Evolutionary conservation across 2,329 filamentous ascomycete species (phyloP).

Genomic region (Helotiales sp.): DNA sequence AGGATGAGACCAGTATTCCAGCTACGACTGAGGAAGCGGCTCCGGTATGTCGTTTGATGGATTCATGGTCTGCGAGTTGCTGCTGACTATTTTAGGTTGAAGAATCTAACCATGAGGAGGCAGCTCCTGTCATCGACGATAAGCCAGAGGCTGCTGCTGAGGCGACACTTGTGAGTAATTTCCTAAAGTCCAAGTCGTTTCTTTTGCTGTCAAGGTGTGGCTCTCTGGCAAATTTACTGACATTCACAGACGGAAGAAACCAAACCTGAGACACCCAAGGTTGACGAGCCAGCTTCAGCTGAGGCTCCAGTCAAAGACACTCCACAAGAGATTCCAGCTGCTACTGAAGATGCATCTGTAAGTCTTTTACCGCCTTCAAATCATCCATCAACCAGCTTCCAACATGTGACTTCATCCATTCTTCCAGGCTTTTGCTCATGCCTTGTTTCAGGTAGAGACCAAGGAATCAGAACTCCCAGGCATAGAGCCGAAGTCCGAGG

Average conservation of each 20-base stretch:
- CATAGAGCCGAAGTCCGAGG: no score
- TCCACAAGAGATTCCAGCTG: constrained; percentile 7
- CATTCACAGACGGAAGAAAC: neutral
- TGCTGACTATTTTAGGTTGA: neutral
- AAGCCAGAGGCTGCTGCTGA: neutral
- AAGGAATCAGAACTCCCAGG: neutral
- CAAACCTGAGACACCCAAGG: constrained; percentile 1
- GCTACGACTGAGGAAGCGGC: neutral
- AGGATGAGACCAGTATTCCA: neutral
- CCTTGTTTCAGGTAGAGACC: constrained; percentile 1
- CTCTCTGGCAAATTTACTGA: neutral
- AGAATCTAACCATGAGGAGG: constrained; percentile 2
- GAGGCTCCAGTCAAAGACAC: no score
- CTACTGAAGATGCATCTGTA: neutral
- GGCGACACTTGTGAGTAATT: neutral
- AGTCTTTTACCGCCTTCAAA: no score
- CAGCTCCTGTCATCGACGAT: neutral
- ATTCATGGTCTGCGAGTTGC: no score
- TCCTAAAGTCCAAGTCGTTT: neutral
- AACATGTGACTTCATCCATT: no score
- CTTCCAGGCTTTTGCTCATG: neutral
- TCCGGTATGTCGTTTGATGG: neutral
- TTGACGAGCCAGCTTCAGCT: constrained; percentile 3
- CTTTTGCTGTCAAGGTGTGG: no score
- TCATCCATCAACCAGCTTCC: no score